phyloP scores from a whole-genome alignment of 139 green algal genomes.

The Trebouxia sp. region DNA sequence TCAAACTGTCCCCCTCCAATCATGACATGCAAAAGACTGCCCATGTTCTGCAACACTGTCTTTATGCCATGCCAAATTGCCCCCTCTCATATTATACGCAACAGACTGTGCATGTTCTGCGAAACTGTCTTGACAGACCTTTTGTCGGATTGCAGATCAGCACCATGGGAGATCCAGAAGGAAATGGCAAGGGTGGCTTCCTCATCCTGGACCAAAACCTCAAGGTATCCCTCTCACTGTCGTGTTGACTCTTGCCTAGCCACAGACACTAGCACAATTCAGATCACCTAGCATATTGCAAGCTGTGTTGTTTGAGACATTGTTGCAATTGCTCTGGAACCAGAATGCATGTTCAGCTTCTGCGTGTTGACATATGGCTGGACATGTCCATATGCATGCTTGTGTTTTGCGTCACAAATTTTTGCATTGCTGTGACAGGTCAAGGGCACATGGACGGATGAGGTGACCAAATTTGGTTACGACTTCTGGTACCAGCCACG shows the following conservation, averaged over 20 bases:
- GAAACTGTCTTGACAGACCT: not conserved
- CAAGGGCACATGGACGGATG: constrained; percentile 66
- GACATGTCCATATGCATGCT: too few species aligned
- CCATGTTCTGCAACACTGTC: not conserved
- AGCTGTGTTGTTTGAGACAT: not conserved
- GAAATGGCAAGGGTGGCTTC: constrained; percentile 66
- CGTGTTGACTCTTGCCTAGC: not conserved
- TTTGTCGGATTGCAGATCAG: constrained; percentile 44
- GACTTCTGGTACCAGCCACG: constrained; percentile 90
- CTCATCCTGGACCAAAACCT: constrained; percentile 82
- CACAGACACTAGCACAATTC: not conserved
- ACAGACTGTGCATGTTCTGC: not conserved
- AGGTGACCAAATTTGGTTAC: constrained; percentile 69
- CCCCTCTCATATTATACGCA: not conserved
- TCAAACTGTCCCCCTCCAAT: not conserved
- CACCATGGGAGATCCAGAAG: constrained; percentile 65
- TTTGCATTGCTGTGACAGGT: too few species aligned
- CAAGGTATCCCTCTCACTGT: constrained; percentile 35
- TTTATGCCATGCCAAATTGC: too few species aligned
- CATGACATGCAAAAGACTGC: not conserved
- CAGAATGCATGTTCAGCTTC: too few species aligned
- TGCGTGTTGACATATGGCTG: too few species aligned
- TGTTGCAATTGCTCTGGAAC: too few species aligned
- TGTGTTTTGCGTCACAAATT: too few species aligned
- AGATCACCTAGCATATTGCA: not conserved